A percentile compares a stretch with the other conserved stretches of the same genome.
These are phyloP conservation scores for Ophiostoma ulmi DNA, from an alignment of 2,329 filamentous ascomycete genomes.

Conservation along the genomic window DNA sequence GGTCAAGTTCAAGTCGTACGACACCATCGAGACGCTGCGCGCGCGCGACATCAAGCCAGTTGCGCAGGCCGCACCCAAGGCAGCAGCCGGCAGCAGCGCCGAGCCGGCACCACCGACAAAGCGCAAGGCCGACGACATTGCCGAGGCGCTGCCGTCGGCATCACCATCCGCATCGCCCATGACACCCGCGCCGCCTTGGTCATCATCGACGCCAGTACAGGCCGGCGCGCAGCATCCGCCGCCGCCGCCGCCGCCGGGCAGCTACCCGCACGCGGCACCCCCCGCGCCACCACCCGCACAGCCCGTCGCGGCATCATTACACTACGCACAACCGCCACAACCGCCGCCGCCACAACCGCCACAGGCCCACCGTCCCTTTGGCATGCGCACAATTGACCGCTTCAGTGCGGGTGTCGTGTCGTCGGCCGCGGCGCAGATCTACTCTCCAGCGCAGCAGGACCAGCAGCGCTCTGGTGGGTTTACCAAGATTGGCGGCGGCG, in stretches of 20 bases:
- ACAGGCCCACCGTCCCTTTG: conserved; percentile 2
- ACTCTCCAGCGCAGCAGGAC: conserved; percentile 56
- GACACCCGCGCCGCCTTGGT: not conserved
- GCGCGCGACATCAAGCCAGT: conserved; percentile 80
- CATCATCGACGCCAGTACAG: conserved; percentile 18
- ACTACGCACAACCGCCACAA: conserved; percentile 31
- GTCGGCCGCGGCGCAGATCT: conserved; percentile 53
- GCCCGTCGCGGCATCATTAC: conserved; percentile 21
- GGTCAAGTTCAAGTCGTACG: conserved; percentile 91
- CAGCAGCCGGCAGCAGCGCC: not conserved
- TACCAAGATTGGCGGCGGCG: not conserved
- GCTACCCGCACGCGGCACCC: conserved; percentile 26
- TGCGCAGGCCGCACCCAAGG: conserved; percentile 28
- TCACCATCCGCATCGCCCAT: conserved; percentile 28
- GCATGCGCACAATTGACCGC: conserved; percentile 26
- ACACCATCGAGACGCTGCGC: conserved; percentile 73
- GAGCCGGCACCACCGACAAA: conserved; percentile 41
- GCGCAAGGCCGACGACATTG: conserved; percentile 75
- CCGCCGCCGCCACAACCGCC: conserved; percentile 34
- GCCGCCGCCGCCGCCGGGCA: conserved; percentile 33
- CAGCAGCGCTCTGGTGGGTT: conserved; percentile 27
- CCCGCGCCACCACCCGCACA: conserved; percentile 23
- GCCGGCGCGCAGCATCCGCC: not conserved
- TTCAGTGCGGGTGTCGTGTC: conserved; percentile 46
- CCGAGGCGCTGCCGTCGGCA: conserved; percentile 32